A percentile compares a stretch with the other conserved stretches of the same genome.
Conservation (phyloP, 257 asterid species). For the Solanum infundibuliforme region DNA sequence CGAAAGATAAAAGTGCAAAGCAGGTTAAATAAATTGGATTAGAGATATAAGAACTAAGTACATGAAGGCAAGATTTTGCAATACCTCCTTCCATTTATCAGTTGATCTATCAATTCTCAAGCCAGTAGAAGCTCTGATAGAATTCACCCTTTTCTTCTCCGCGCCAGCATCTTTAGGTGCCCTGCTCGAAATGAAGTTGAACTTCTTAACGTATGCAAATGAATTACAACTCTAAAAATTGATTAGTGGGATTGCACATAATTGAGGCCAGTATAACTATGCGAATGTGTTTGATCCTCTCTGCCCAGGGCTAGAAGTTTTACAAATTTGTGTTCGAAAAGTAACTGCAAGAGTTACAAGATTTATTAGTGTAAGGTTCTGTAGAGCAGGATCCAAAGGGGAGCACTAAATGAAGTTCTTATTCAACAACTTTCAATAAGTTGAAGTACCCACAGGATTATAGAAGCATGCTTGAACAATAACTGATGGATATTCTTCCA, state of each 20-base stretch:
- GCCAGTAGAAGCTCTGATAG: constrained; percentile 29
- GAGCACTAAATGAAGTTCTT: neutral
- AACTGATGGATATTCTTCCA: neutral
- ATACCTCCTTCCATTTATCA: constrained; percentile 72
- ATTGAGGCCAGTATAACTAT: neutral
- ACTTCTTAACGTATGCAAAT: neutral
- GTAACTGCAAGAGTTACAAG: neutral
- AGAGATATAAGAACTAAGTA: neutral
- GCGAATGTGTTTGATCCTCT: neutral
- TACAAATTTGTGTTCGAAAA: neutral
- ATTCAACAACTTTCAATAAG: neutral
- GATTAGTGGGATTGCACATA: neutral
- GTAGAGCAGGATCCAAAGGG: neutral
- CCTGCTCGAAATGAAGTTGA: constrained; percentile 14
- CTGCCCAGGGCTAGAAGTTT: neutral
- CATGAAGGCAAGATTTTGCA: neutral
- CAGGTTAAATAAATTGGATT: neutral
- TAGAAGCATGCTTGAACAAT: neutral
- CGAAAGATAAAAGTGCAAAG: neutral
- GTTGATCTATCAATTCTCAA: constrained; percentile 38
- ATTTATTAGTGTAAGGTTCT: neutral
- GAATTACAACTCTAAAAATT: neutral
- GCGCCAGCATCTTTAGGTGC: constrained; percentile 23
- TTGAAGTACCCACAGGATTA: neutral
- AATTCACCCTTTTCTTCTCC: constrained; percentile 17